Evolutionary conservation across 1,284 basidiomycete species (phyloP), one percentile per base, ranked within the genome.

Genomic region (Naganishia cerealis): DNA sequence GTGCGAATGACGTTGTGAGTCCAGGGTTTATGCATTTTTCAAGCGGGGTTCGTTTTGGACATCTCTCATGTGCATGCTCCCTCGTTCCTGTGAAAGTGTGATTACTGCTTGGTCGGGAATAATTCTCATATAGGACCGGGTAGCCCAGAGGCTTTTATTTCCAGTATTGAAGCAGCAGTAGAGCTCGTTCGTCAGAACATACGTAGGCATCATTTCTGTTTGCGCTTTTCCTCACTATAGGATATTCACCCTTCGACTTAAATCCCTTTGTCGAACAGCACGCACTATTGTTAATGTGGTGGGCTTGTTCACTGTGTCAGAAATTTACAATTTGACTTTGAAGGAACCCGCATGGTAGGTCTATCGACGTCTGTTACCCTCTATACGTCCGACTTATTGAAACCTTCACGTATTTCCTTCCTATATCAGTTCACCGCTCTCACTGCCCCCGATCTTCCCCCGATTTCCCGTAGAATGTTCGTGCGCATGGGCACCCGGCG

Each of bases 1-100:
- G 80, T 0, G 79, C 78, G 1, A 81, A 81, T 62, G 80, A 81
- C 61, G 73, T 81, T 5, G 77, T 79, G 52, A 66, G 78, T 72
- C 10, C 15, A 1, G 4, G 39, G 16, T 8, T 50, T 1, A 62
- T 39, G n/a, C 39, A n/a, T 26, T 16, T 21, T n/a, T 10, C 29
- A 12, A 9, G 1, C 2, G 1, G 33, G 16, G 3, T 36, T 33
- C 24, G 12, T 53, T 18, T 21, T 66, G 36, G 42, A 7, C 38
- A 42, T 26, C 6, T 46, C 46, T 50, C 6, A 50, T 50, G 15
- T 21, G 21, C 1, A 50, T 9, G 21, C 46, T 13, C 15, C 46
- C 9, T 21, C 21, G 7, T 50, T 8, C n/a, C 43, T 7, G 46
- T 16, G 26, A 3, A 58, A 79, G 75, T 81, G 80, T 59, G 76